Evolutionary conservation across 2,329 filamentous ascomycete genomes (phyloP), one percentile per base, ranked within the genome.

Genomic region (Venturia asperata): DNA sequence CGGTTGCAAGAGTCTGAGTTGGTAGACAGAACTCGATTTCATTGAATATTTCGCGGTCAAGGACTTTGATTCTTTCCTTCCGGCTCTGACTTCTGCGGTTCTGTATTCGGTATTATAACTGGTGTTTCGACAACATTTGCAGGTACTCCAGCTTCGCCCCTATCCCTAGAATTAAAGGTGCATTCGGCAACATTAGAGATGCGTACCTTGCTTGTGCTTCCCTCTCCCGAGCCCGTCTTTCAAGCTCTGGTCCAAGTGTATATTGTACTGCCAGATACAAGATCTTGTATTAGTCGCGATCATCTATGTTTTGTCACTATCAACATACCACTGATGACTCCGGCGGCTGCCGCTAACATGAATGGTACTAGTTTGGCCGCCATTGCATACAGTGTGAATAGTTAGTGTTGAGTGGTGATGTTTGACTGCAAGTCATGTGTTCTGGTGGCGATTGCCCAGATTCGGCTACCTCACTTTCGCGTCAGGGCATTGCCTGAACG

Each of bases 191-290:
- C 9, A 3, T 58, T 27, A n/a, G 30, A 21, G 3, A n/a, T 34
- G 11, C 19, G 17, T 58, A 58, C 52, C 52, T 58, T 37, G 52
- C 52, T 37, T 43, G n/a, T 43, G 60, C 60, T 27, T 61, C 39
- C 13, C 24, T 61, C n/a, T 45, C 42, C 2, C 42, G 39, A 34
- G 60, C 60, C 24, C n/a, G 39, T 27, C 21, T 45, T 17, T 34
- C 42, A 42, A 61, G 42, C 24, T 42, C 60, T 13, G 63, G 63
- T 37, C 63, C 63, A 24, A 64, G 37, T 21, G 63, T 64, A 19
- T 61, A 45, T 34, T 61, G 42, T 43, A 34, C 60, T 45, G 21
- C 30, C 30, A 34, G 15, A 17, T 61, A 42, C 34, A 61, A 39
- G 55, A 39, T 61, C 3, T 43, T 2, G 21, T 2, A 45, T 61